Evolutionary conservation across 768 basidiomycete species (phyloP).

Genomic region (Gyrodon lividus): DNA sequence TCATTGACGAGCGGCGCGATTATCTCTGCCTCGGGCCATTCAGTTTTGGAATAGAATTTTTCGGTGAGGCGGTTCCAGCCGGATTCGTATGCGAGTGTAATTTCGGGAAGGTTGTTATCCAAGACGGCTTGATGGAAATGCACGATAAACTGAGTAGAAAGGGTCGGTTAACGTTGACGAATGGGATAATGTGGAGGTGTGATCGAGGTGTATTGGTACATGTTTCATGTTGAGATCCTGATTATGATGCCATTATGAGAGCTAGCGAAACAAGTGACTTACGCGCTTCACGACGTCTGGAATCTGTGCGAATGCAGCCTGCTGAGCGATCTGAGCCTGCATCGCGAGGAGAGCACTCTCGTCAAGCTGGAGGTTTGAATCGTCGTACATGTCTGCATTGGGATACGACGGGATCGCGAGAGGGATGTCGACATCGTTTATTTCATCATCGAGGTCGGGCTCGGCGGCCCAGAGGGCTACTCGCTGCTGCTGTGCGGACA

Average conservation of each 20-base stretch:
- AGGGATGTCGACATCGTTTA: conserved; percentile 63
- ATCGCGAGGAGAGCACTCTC: conserved; percentile 67
- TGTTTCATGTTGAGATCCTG: not conserved
- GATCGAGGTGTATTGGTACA: not conserved
- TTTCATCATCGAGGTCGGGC: conserved; percentile 75
- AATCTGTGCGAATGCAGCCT: conserved; percentile 77
- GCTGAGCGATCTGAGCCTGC: conserved; percentile 84
- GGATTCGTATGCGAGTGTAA: conserved; percentile 91
- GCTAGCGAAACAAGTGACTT: conserved; percentile 26
- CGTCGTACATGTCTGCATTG: conserved; percentile 30
- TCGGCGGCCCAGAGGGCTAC: conserved; percentile 76
- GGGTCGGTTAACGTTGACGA: conserved; percentile 5
- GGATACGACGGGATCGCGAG: conserved; percentile 29
- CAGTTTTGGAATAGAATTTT: conserved; percentile 90
- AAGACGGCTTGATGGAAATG: conserved; percentile 93
- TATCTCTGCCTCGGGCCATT: conserved; percentile 97
- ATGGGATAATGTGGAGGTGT: not conserved
- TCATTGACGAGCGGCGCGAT: conserved; percentile 94
- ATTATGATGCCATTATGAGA: not conserved
- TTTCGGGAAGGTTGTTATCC: conserved; percentile 87
- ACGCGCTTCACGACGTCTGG: conserved; percentile 90
- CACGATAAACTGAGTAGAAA: conserved; percentile 72
- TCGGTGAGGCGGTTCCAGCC: conserved; percentile 97
- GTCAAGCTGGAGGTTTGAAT: conserved; percentile 58
- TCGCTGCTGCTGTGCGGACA: conserved; percentile 67